Percentiles rank a stretch among this genome's conserved stretches.
Conservation (phyloP, 2,329 filamentous ascomycete genomes). For the Thermomyces lanuginosus region DNA sequence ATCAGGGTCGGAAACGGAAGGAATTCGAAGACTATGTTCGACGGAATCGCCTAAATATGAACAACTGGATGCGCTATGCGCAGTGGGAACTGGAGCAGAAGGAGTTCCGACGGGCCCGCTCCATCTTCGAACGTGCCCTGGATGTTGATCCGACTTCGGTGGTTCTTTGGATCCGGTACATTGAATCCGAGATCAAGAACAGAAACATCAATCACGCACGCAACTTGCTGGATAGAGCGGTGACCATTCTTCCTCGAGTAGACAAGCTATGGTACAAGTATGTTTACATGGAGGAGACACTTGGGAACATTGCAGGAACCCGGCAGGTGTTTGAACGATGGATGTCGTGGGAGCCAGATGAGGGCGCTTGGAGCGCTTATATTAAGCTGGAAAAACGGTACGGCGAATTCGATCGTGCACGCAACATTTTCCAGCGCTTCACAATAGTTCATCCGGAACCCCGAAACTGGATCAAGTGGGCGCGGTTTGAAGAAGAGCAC, state of each 20-base stretch:
- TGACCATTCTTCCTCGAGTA: slow-evolving; percentile 74
- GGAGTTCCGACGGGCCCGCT: slow-evolving; percentile 79
- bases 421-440: slow-evolving; percentile 77
- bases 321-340: slow-evolving; percentile 91
- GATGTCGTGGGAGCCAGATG: slow-evolving; percentile 97
- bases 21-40: slow-evolving; percentile 97
- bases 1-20: slow-evolving; percentile 85
- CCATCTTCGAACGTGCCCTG: slow-evolving; percentile 84
- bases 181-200: slow-evolving; percentile 90
- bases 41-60: slow-evolving; percentile 86
- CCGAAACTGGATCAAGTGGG: slow-evolving; percentile 97
- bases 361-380: slow-evolving; percentile 87
- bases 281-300: slow-evolving; percentile 95
- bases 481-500: slow-evolving; percentile 88
- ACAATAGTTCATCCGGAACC: slow-evolving; percentile 87
- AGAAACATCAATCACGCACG: slow-evolving; percentile 93
- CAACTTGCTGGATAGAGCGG: slow-evolving; percentile 86
- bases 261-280: slow-evolving; percentile 99
- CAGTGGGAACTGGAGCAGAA: slow-evolving; percentile 97
- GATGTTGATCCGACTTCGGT: slow-evolving; percentile 82
- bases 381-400: slow-evolving; percentile 97
- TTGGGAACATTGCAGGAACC: slow-evolving; percentile 83
- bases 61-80: slow-evolving; percentile 98
- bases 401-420: slow-evolving; percentile 75
- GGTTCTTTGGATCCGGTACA: slow-evolving; percentile 77